Percentiles rank a stretch among this genome's conserved stretches.
Conservation (phyloP, 495 filamentous ascomycete genomes). For the Hyaloscypha variabilis region DNA sequence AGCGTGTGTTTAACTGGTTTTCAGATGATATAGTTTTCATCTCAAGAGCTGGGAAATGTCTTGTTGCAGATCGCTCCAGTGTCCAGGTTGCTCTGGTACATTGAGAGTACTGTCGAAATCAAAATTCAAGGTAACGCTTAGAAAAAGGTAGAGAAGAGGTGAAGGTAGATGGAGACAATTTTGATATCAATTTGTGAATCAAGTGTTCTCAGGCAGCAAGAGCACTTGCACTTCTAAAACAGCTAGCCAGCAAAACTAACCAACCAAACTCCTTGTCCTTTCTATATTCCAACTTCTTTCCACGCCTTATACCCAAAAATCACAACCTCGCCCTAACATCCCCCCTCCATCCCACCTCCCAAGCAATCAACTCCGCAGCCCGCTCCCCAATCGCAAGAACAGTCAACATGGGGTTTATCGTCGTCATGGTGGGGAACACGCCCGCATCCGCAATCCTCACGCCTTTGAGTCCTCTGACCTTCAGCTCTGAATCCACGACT, state of each 20-base stretch:
- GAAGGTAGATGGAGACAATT: neutral
- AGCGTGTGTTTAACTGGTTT: too few species aligned
- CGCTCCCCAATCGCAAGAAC: constrained; percentile 67
- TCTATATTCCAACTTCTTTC: neutral
- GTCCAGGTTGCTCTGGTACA: neutral
- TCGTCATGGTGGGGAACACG: constrained; percentile 60
- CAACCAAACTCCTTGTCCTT: neutral
- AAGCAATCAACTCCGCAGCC: constrained; percentile 63
- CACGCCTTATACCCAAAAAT: neutral
- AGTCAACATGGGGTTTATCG: constrained; percentile 66
- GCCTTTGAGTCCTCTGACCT: constrained; percentile 53
- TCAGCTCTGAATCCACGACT: constrained; percentile 58
- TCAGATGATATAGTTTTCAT: too few species aligned
- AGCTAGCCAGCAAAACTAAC: neutral
- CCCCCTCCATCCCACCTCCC: constrained; percentile 38
- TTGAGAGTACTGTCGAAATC: too few species aligned
- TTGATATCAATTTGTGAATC: neutral
- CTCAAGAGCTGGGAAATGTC: too few species aligned
- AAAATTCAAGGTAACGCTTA: neutral
- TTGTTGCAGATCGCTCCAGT: constrained; percentile 8
- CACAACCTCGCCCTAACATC: constrained; percentile 25
- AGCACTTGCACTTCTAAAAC: neutral
- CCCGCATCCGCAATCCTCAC: constrained; percentile 63
- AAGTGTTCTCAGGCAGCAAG: neutral
- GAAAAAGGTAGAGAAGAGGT: neutral